Base-by-base conservation (phyloP, 352 stramenopile genomes). In the Phytophthora sansomeana region DNA sequence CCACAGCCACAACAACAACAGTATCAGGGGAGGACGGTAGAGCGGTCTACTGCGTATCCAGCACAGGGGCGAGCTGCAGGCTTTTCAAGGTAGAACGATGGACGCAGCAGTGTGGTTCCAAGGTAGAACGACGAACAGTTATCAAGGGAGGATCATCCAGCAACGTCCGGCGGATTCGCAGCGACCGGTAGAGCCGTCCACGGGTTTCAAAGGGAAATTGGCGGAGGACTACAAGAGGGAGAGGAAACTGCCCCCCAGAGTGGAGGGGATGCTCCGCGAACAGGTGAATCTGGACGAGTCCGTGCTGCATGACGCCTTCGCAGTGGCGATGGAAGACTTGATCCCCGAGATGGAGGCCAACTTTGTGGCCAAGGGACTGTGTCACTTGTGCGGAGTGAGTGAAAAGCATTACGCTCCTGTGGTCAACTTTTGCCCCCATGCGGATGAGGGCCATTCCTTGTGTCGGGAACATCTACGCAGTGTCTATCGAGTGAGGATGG, bases 371-470 rank as follows among this genome's bases (percentile, higher is more conserved):
- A 88, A 86, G 24, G 83, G 85, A 16, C 41, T 87, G 16, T 93
- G 85, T 49, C 85, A 93, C 26, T 55, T 93, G 32, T 93, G 85
- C 49, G 81, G 77, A 41, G 53, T 71, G 36, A 75, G 50, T 28
- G 75, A 86, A 39, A 75, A 67, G 6, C 68, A 85, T 43, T 77
- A 74, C 30, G 75, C 90, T 19, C 80, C 85, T 3, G 85, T 93
- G 3, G 81, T 91, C 53, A 93, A 91, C 51, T 93, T 93, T 49
- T 93, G 85, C 47, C 81, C 85, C 6, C 74, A 80, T 56, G 87
- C 81, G 9, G 64, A 85, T n/a, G 80, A 81, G 24, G 73, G 67
- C 35, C 85, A 93, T 60, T 91, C 85, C 58, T 67, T 93, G 21
- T 93, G 85, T 67, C 79, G 81, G 19, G 83, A 91, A 49, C 85